These are phyloP conservation scores for Melaleuca alternifolia DNA, from an alignment of 345 rosid genomes.

Conservation along the genomic window DNA sequence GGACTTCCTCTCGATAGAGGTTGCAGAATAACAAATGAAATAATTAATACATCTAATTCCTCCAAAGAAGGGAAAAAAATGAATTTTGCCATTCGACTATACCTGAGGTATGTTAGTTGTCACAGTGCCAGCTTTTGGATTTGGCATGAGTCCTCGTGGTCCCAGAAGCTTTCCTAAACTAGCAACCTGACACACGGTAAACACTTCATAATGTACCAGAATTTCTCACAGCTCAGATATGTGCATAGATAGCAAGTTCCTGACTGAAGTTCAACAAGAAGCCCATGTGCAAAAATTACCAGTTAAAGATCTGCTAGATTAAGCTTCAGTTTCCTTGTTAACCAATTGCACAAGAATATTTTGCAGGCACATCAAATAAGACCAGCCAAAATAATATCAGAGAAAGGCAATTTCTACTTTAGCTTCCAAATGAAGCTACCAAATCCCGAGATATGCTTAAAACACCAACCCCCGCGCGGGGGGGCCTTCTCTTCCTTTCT, in stretches of 20 bases:
- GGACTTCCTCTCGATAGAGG: neutral
- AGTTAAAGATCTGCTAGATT: neutral
- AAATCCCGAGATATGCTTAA: neutral
- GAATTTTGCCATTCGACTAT: neutral
- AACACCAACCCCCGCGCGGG: neutral
- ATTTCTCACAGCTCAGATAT: neutral
- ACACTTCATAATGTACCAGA: neutral
- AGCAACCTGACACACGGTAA: constrained; percentile 55
- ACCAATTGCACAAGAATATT: neutral
- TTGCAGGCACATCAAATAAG: neutral
- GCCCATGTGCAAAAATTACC: neutral
- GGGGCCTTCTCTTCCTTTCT: too few species aligned
- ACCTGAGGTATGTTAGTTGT: constrained; percentile 88
- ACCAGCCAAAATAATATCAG: neutral
- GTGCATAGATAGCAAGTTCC: neutral
- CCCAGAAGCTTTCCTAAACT: constrained; percentile 94
- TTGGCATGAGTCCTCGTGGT: constrained; percentile 99
- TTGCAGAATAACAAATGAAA: neutral
- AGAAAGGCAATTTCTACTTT: neutral
- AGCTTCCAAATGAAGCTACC: neutral
- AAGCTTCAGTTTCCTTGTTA: neutral
- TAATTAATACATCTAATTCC: neutral
- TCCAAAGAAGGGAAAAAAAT: neutral
- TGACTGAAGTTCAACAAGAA: neutral
- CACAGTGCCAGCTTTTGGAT: constrained; percentile 98